These are phyloP conservation scores for Blastobotrys elegans DNA, from an alignment of 1,139 yeast genomes.

Conservation along the genomic window DNA sequence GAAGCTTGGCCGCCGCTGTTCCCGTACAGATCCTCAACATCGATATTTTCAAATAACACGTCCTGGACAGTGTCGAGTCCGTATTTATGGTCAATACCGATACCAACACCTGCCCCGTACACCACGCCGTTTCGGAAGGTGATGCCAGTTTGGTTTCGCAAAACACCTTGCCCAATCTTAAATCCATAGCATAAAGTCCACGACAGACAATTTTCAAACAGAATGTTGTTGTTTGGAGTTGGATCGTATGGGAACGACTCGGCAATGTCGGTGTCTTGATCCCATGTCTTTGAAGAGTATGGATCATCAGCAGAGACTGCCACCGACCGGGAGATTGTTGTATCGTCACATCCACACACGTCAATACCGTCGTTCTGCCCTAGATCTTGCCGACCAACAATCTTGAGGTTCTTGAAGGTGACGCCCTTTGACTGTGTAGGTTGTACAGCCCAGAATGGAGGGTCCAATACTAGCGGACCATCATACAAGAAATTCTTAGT, in stretches of 20 bases:
- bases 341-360: background rate
- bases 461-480: background rate
- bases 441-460: constrained; percentile 4
- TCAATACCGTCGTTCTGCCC: constrained; percentile 1
- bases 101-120: constrained; percentile 2
- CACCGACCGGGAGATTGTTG: background rate
- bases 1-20: background rate
- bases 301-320: constrained; percentile 2
- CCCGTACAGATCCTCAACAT: background rate
- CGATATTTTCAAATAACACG: background rate
- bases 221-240: background rate
- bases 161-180: constrained; percentile 3
- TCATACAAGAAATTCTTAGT: constrained; percentile 1
- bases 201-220: constrained; percentile 1
- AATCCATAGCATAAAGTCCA: background rate
- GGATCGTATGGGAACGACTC: constrained; percentile 1
- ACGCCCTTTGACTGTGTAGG: constrained; percentile 1
- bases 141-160: constrained; percentile 1
- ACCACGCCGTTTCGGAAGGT: background rate
- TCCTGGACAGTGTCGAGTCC: background rate
- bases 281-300: background rate
- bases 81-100: background rate
- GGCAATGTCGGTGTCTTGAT: background rate
- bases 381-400: background rate
- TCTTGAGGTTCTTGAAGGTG: background rate